Evolutionary conservation across 345 rosid genomes (phyloP).

Genomic region (Citrus medica): DNA sequence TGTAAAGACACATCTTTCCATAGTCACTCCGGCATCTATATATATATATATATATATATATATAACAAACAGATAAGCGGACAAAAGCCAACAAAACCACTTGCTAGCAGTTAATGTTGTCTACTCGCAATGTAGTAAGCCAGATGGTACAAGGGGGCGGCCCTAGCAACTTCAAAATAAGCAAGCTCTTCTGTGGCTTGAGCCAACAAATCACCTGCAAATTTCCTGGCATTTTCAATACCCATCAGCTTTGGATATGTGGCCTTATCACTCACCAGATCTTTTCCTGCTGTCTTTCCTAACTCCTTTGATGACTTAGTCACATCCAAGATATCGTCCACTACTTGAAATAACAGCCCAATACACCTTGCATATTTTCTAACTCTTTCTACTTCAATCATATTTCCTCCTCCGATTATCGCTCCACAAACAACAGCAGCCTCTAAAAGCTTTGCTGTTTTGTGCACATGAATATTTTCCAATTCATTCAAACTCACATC

Average conservation of each 20-base stretch:
- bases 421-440: conserved; percentile 38
- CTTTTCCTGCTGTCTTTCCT: conserved; percentile 41
- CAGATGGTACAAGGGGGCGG: conserved; percentile 28
- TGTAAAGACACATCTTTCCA: too few relatives aligned
- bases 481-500: conserved; percentile 23
- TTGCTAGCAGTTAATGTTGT: conserved; percentile 18
- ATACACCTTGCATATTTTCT: conserved; percentile 32
- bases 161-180: conserved; percentile 26
- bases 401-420: conserved; percentile 32
- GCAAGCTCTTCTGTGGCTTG: conserved; percentile 31
- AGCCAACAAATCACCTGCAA: conserved; percentile 22
- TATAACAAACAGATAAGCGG: not conserved
- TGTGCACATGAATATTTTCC: conserved; percentile 37
- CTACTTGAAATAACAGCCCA: conserved; percentile 36
- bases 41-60: not conserved
- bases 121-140: conserved; percentile 28
- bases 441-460: conserved; percentile 38
- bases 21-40: too few relatives aligned
- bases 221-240: conserved; percentile 26
- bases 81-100: not conserved
- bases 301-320: conserved; percentile 30
- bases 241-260: conserved; percentile 42
- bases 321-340: conserved; percentile 34
- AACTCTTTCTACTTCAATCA: conserved; percentile 21
- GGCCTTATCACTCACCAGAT: conserved; percentile 32